Conservation (phyloP, 768 basidiomycete species). For the Pisolithus microcarpus region DNA sequence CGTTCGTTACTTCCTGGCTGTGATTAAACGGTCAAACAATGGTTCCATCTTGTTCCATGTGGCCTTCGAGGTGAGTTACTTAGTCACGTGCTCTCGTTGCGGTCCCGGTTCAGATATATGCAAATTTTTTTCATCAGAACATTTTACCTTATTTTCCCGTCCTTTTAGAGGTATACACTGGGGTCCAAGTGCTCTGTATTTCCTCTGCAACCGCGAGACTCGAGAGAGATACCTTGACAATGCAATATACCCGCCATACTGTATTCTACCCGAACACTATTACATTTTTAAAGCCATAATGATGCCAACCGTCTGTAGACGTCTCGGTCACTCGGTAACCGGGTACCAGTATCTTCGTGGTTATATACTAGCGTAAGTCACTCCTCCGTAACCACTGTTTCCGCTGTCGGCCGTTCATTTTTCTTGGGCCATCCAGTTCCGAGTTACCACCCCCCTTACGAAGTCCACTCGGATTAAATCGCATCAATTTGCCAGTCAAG, state of each 20-base stretch:
- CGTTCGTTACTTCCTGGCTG: slow-evolving; percentile 60
- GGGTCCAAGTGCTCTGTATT: slow-evolving; percentile 46
- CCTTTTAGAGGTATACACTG: slow-evolving; percentile 51
- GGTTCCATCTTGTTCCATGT: slow-evolving; percentile 38
- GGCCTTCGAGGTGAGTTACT: slow-evolving; percentile 46
- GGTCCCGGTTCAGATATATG: background rate
- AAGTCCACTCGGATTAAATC: no score
- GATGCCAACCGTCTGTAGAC: background rate
- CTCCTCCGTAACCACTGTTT: background rate
- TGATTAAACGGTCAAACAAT: slow-evolving; percentile 28
- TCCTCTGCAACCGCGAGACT: slow-evolving; percentile 2
- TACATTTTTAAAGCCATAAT: background rate
- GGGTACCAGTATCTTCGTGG: background rate
- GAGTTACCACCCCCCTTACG: no score
- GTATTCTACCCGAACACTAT: background rate
- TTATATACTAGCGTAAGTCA: background rate
- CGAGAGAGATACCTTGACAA: background rate
- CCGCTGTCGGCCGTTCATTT: background rate
- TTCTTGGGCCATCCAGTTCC: no score
- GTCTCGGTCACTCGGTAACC: no score
- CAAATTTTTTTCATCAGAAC: slow-evolving; percentile 42
- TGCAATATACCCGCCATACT: background rate
- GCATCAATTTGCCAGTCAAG: no score
- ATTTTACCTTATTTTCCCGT: slow-evolving; percentile 57
- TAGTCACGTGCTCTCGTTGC: background rate